Evolutionary conservation across 2,329 filamentous ascomycete species (phyloP), one percentile per base, ranked within the genome.

Genomic region (Fusarium neocosmosporiellum): DNA sequence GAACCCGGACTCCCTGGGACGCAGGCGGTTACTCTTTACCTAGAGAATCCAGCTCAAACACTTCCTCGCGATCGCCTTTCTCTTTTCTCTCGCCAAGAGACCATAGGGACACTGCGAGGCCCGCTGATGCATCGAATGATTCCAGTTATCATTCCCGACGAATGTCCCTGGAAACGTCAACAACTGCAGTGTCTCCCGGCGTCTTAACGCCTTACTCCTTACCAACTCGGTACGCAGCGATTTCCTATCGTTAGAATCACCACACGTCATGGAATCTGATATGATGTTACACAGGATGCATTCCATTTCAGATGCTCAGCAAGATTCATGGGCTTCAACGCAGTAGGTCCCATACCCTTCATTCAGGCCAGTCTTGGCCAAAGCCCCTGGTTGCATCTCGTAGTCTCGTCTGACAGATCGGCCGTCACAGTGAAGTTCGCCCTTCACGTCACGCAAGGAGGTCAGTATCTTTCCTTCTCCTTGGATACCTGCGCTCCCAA

Each of bases 1-100:
- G 69, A 71, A 71, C 68, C 33, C 84, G 86, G 63, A 87, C 81
- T 41, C 86, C 86, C 60, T 89, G 87, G 87, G 84, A 87, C 67
- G 86, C 84, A 20, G 84, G 83, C 36, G 86, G 86, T 46, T 88
- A 86, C 69, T 85, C 84, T 27, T 80, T 88, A 24, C 84, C 86
- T 6, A 77, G 84, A 48, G 80, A 82, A 14, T 69, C 83, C 61
- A 83, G 86, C 54, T 79, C 79, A 22, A 85, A 83, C 68, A 70
- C 77, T 41, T 74, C 70, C 20, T 77, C 74, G 37, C 67, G 64
- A 43, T 69, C 76, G 29, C 59, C 73, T 8, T 73, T 73, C 33
- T 69, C 75, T 3, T 61, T 70, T 31, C 66, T 74, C 43, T 77
- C 79, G 29, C 66, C 73, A 24, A 76, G 70, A 64, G 76, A 81